phyloP scores from a whole-genome alignment of 306 rosid genomes.

The Myrica gale region DNA sequence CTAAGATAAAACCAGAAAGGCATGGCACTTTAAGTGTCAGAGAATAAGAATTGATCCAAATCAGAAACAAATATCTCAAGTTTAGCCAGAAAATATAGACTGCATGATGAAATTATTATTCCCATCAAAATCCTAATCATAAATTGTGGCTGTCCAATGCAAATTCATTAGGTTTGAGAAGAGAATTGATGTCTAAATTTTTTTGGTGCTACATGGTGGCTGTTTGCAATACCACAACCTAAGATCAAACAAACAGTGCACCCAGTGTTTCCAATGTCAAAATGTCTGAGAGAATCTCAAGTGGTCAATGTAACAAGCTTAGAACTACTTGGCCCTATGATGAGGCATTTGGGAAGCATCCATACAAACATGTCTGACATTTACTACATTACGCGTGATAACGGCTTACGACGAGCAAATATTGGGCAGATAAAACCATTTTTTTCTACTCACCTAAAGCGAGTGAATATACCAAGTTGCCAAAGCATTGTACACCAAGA shows the following conservation, averaged over 20 bases:
- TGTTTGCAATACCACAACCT: neutral
- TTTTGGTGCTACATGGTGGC: neutral
- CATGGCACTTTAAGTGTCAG: neutral
- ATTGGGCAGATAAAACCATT: neutral
- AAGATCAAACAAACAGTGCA: neutral
- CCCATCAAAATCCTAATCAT: no score
- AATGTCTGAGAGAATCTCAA: no score
- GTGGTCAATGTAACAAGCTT: neutral
- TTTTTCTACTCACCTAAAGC: neutral
- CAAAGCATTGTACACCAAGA: no score
- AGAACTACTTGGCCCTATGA: neutral
- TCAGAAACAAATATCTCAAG: neutral
- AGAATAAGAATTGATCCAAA: neutral
- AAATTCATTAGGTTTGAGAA: neutral
- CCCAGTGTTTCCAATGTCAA: neutral
- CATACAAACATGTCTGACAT: neutral
- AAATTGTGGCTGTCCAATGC: no score
- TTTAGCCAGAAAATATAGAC: neutral
- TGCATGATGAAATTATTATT: no score
- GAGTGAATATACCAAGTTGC: no score
- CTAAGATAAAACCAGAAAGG: neutral
- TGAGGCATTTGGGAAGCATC: neutral
- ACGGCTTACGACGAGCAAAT: neutral
- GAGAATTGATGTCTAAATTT: neutral
- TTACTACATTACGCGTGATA: neutral